Evolutionary conservation across 2,329 filamentous ascomycete genomes (phyloP).

Genomic region (Colletotrichum sp.): DNA sequence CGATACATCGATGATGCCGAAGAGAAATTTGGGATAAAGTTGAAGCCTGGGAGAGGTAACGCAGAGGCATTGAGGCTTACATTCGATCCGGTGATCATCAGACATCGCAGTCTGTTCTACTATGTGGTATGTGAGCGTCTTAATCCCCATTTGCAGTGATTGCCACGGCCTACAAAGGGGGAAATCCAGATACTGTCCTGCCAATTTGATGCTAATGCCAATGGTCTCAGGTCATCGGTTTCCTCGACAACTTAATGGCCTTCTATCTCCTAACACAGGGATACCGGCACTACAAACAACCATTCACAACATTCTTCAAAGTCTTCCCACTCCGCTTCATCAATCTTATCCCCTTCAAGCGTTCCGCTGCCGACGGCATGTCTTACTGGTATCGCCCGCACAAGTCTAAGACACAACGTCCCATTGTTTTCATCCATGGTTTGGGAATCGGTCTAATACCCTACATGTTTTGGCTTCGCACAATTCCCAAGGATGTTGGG

Average conservation of each 20-base stretch:
- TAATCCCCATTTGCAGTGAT: neutral
- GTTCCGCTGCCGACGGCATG: constrained; percentile 51
- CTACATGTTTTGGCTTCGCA: constrained; percentile 56
- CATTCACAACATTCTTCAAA: constrained; percentile 45
- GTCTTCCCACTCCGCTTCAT: constrained; percentile 62
- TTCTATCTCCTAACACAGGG: constrained; percentile 32
- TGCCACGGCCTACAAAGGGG: neutral
- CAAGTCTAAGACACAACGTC: constrained; percentile 59
- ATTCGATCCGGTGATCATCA: constrained; percentile 61
- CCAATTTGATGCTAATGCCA: neutral
- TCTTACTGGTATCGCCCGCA: constrained; percentile 68
- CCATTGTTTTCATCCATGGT: constrained; percentile 68
- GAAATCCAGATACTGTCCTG: neutral
- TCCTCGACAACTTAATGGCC: constrained; percentile 47
- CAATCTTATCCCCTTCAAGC: constrained; percentile 46
- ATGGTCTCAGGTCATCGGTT: constrained; percentile 42
- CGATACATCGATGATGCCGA: constrained; percentile 59
- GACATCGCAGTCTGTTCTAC: constrained; percentile 60
- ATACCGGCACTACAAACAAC: constrained; percentile 51
- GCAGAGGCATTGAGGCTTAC: constrained; percentile 61
- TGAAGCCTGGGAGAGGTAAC: constrained; percentile 56
- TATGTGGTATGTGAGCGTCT: constrained; percentile 50
- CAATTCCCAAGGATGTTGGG: constrained; percentile 52
- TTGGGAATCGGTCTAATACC: constrained; percentile 60
- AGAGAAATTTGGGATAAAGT: constrained; percentile 50